Evolutionary conservation across 2,329 filamentous ascomycete species (phyloP), one percentile per base, ranked within the genome.

Genomic region (Hypocreales sp.): DNA sequence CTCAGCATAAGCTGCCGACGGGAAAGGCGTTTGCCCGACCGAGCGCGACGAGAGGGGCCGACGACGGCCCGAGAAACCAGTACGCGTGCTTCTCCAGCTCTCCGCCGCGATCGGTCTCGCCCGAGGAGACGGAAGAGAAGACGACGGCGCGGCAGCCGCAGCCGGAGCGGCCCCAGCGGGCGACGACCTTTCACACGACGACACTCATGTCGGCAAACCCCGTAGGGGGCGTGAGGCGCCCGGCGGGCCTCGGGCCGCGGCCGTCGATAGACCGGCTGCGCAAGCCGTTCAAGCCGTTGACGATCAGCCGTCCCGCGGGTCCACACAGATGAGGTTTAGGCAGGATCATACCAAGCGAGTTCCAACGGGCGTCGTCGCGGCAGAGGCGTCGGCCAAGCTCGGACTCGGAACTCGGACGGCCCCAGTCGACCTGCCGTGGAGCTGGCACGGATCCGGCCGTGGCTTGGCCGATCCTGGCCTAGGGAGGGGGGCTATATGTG

Each of bases 1-100:
- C 43, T 12, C 37, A 39, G 2, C 61, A 67, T 36, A 64, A 52
- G 29, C 45, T 70, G 4, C 39, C 52, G n/a, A 40, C 40, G 3
- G 48, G 46, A 4, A 55, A 45, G 26, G 32, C 53, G 9, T 36
- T 52, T 8, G 40, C 40, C 13, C 53, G 48, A 15, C 56, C 55
- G n/a, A 46, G 38, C 31, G 20, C 39, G 35, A 27, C 22, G 8
- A 31, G 40, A 25, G 35, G 39, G 20, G 39, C 46, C 6, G 36
- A 42, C 3, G 37, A 36, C 4, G 41, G 35, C 7, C 45, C 48
- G 3, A 49, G 46, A 29, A 62, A 60, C 27, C 49, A 51, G 7
- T 78, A 80, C 37, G 45, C 57, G 1, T 64, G 60, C 34, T 71
- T 73, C 40, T 72, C 67, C 0, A 73, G 68, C 47, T 69, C 68